These are phyloP conservation scores for Barbarea vulgaris DNA, from an alignment of 345 rosid species.

Conservation along the genomic window DNA sequence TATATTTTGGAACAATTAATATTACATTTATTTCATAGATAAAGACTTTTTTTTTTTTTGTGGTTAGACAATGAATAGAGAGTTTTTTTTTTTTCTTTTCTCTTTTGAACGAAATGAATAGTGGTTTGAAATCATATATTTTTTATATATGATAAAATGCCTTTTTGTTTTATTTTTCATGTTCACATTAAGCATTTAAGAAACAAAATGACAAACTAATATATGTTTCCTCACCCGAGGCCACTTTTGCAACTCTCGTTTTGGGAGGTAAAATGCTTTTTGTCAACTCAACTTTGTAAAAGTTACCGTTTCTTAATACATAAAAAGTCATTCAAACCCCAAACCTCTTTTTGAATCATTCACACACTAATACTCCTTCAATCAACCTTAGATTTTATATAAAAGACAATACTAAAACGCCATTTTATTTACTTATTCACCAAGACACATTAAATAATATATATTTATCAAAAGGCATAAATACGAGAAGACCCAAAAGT, in stretches of 20 bases:
- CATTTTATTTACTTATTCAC: constrained; percentile 3
- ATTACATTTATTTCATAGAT: background rate
- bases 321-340: constrained; percentile 44
- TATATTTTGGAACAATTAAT: background rate
- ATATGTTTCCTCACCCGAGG: constrained; percentile 39
- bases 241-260: constrained; percentile 38
- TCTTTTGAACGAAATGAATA: background rate
- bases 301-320: background rate
- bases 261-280: constrained; percentile 32
- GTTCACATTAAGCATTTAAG: constrained; percentile 19
- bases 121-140: too few relatives aligned
- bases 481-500: constrained; percentile 40
- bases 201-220: constrained; percentile 17
- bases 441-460: constrained; percentile 12
- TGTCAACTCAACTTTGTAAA: constrained; percentile 53
- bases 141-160: background rate
- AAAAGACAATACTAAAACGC: background rate
- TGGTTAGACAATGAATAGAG: background rate
- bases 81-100: background rate
- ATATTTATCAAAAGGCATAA: constrained; percentile 40
- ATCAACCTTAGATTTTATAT: constrained; percentile 15
- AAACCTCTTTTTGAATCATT: constrained; percentile 35
- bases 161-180: background rate
- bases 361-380: constrained; percentile 25
- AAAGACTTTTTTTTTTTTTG: background rate